These are phyloP conservation scores for Vaccinium vitisidaea DNA, from an alignment of 148 eudicot species.

Conservation along the genomic window DNA sequence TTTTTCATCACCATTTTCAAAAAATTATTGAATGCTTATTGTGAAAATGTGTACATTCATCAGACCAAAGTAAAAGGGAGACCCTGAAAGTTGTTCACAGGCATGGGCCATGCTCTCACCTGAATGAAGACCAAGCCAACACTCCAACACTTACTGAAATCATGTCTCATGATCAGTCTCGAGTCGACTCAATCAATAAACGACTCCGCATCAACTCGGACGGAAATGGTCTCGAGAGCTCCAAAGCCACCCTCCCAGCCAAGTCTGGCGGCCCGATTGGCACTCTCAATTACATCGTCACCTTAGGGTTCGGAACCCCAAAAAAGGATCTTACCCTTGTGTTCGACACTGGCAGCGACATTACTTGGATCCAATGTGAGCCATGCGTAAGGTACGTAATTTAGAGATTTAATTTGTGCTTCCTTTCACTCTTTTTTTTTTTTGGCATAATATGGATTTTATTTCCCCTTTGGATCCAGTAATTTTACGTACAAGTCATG, in stretches of 20 bases:
- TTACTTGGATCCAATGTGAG: slow-evolving; percentile 54
- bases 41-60: neutral
- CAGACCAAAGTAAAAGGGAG: slow-evolving; percentile 25
- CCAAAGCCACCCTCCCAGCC: slow-evolving; percentile 43
- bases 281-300: slow-evolving; percentile 54
- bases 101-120: slow-evolving; percentile 60
- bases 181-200: slow-evolving; percentile 55
- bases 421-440: too few relatives aligned
- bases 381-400: slow-evolving; percentile 38
- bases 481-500: too few relatives aligned
- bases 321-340: slow-evolving; percentile 49
- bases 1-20: too few relatives aligned
- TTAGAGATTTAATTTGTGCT: neutral
- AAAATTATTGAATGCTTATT: neutral
- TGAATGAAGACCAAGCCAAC: slow-evolving; percentile 14
- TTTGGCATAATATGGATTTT: too few relatives aligned
- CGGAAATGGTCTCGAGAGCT: neutral
- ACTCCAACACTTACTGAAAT: slow-evolving; percentile 34
- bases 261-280: slow-evolving; percentile 54
- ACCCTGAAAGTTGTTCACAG: slow-evolving; percentile 55
- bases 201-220: slow-evolving; percentile 23
- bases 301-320: slow-evolving; percentile 61
- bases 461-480: too few relatives aligned
- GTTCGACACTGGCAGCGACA: slow-evolving; percentile 62
- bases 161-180: slow-evolving; percentile 46